Base-by-base conservation (phyloP, 345 rosid species). In the Citrus hindsii region DNA sequence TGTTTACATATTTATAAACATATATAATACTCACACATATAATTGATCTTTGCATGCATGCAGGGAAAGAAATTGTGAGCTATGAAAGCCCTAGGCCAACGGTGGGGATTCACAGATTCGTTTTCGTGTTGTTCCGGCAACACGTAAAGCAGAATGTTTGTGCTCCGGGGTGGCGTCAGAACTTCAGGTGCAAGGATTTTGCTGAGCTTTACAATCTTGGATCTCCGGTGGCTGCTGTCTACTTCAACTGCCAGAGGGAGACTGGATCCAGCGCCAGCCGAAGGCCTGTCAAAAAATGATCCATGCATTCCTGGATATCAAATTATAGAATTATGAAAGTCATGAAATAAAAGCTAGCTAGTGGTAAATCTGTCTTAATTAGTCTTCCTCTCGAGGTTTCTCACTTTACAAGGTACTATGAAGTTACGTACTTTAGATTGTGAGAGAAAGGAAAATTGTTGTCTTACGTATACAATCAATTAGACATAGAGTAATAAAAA, bases 121-220 rank as follows among this genome's bases (percentile, higher is more conserved):
- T 90, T 27, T 79, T 92, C 32, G 84, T 89, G 59, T 79, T 95
- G 87, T 95, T 91, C 62, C 89, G 89, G 42, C 99, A 95, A 72
- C 86, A 85, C 8, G 94, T 95, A 6, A 86, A 96, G 81, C 98
- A 95, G 69, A 91, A 95, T 0, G 98, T 95, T 37, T 93, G 90
- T 32, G 89, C 90, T 3, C 99, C 99, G 0, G 94, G 92, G 19
- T 95, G 99, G 98, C 93, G 99, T 19, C 98, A 89, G 85, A 85
- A 90, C 69, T 95, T 95, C 85, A 86, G 73, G 78, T 92, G 97
- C 69, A 87, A 87, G 76, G 90, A 95, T 71, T 95, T 95, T 58
- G 98, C 98, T 35, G 93, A 90, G 79, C 90, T 93, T 12, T 95
- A 93, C 87, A 93, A 93, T 71, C 93, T 95, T 0, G 96, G 99